Percentiles rank a stretch among this genome's conserved stretches.
These are phyloP conservation scores for Neonectria coccinea DNA, from an alignment of 2,329 filamentous ascomycete species.

Conservation along the genomic window DNA sequence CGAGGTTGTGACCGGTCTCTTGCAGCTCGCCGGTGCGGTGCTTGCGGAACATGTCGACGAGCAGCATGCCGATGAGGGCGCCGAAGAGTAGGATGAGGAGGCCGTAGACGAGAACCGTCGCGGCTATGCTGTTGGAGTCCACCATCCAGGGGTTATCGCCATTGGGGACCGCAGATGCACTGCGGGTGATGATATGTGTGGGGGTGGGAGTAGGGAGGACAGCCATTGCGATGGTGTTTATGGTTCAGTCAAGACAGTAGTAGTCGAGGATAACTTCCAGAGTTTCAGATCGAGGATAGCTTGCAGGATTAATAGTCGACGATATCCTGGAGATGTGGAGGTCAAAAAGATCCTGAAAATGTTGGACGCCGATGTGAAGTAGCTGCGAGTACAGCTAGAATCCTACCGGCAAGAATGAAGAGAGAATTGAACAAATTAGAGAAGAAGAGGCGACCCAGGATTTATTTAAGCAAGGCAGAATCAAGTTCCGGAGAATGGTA, in stretches of 20 bases:
- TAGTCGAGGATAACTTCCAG: not conserved
- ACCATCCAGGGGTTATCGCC: not conserved
- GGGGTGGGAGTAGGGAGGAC: not conserved
- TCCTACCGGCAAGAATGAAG: not conserved
- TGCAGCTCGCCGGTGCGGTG: constrained; percentile 29
- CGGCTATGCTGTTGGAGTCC: not conserved
- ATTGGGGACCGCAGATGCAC: not conserved
- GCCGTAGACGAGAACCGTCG: constrained; percentile 18
- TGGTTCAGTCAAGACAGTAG: not conserved
- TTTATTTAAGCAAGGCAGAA: not conserved
- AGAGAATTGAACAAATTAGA: not conserved
- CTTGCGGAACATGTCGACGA: constrained; percentile 32
- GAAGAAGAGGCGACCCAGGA: not conserved
- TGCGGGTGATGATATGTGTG: not conserved
- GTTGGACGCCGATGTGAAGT: not conserved
- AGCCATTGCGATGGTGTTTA: not conserved
- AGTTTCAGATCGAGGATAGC: not conserved
- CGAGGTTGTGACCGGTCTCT: constrained; percentile 10
- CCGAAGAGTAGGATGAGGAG: constrained; percentile 24
- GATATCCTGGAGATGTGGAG: not conserved
- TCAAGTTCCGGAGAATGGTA: not conserved
- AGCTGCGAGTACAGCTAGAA: not conserved
- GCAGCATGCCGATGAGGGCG: constrained; percentile 24
- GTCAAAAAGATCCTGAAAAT: not conserved
- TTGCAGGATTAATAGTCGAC: not conserved